Conservation (phyloP, 495 filamentous ascomycete genomes). For the Penicillium nucicola region DNA sequence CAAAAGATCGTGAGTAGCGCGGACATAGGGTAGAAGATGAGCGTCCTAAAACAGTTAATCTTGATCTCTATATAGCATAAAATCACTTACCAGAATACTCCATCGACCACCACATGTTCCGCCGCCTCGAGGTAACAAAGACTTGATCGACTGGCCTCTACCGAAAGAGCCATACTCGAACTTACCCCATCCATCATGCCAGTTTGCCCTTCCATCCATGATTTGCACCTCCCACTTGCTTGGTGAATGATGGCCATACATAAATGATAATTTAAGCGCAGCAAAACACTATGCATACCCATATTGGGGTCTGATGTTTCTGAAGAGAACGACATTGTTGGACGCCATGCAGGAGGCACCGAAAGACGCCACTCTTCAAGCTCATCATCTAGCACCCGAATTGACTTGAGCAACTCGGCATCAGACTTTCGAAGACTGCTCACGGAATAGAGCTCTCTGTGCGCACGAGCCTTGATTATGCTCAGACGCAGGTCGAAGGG, state of each 20-base stretch:
- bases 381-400: conserved; percentile 51
- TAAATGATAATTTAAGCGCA: conserved; percentile 50
- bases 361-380: conserved; percentile 50
- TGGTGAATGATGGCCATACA: conserved; percentile 51
- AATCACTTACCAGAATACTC: conserved; percentile 44
- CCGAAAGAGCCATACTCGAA: conserved; percentile 46
- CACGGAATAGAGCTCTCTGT: conserved; percentile 46
- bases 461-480: conserved; percentile 49
- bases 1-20: conserved; percentile 49
- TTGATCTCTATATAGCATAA: neutral
- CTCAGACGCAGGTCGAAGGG: conserved; percentile 48
- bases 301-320: conserved; percentile 33
- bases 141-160: conserved; percentile 52
- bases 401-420: conserved; percentile 49
- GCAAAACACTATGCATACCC: conserved; percentile 42
- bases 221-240: conserved; percentile 45
- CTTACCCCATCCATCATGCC: conserved; percentile 45
- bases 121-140: conserved; percentile 42
- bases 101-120: conserved; percentile 37
- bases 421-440: conserved; percentile 46
- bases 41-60: conserved; percentile 27
- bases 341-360: conserved; percentile 39
- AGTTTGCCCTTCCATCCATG: conserved; percentile 32
- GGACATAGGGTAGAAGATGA: conserved; percentile 53
- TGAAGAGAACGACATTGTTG: conserved; percentile 39